phyloP scores from a whole-genome alignment of 495 filamentous ascomycete genomes.

The Glonium stellatum region DNA sequence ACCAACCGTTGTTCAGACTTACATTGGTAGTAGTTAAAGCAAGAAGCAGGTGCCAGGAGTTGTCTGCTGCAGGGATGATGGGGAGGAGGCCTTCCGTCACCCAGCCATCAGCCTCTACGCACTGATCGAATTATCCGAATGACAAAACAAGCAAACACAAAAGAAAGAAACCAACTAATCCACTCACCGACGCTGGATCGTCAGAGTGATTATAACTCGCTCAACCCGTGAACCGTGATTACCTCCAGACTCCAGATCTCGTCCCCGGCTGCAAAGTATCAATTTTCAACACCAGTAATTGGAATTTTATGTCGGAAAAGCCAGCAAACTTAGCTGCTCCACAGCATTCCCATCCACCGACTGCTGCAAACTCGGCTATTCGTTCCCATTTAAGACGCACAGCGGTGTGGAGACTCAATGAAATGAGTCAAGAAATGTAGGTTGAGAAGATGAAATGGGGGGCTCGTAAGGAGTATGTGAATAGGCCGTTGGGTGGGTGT shows the following conservation, averaged over 20 bases:
- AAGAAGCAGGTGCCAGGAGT: background rate
- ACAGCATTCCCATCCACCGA: background rate
- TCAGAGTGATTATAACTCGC: background rate
- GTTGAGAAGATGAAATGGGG: no score
- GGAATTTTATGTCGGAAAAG: background rate
- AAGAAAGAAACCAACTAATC: background rate
- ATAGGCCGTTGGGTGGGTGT: background rate
- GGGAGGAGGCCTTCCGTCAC: background rate
- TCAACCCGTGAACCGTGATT: background rate
- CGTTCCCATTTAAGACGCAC: background rate
- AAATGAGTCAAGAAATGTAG: no score
- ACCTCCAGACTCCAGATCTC: background rate
- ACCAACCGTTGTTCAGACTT: slow-evolving; percentile 5
- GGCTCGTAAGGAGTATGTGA: background rate
- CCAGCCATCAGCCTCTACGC: background rate
- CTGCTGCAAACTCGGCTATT: background rate
- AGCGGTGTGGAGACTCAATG: background rate
- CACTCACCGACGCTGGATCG: background rate
- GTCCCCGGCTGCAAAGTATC: background rate
- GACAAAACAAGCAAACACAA: background rate
- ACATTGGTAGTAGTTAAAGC: background rate
- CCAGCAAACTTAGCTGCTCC: background rate
- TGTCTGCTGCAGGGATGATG: no score
- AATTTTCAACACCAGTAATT: background rate
- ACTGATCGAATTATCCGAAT: background rate